Conservation (phyloP, 75 land plant genomes). For the Adiantum capillusveneris region DNA sequence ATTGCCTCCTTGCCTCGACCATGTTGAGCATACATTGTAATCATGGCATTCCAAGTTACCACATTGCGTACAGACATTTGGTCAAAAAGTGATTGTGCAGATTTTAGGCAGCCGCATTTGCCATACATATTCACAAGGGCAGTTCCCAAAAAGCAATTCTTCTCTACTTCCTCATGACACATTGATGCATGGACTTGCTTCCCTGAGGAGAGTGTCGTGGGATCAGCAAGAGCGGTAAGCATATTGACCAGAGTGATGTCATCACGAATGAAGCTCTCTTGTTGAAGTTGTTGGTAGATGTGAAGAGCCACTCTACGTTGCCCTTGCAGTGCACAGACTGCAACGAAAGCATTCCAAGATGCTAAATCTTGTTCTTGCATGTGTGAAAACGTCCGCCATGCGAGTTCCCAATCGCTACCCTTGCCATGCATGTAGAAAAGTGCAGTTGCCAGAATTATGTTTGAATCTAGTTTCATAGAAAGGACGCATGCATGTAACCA, state of each 20-base stretch:
- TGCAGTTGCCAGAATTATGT: conserved; percentile 39
- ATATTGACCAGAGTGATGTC: neutral
- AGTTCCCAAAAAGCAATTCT: neutral
- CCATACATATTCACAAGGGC: neutral
- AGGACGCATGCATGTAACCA: neutral
- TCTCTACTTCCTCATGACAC: neutral
- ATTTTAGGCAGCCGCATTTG: neutral
- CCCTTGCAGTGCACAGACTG: conserved; percentile 34
- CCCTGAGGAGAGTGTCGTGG: neutral
- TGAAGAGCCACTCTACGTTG: neutral
- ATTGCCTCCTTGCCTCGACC: neutral
- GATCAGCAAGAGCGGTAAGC: neutral
- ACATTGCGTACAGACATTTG: neutral
- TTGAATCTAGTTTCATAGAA: neutral
- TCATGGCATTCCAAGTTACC: conserved; percentile 1
- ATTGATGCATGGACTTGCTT: neutral
- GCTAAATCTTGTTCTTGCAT: conserved; percentile 27
- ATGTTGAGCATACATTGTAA: neutral
- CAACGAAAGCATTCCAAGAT: conserved; percentile 37
- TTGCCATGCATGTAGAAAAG: conserved; percentile 52
- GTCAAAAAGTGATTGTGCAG: neutral
- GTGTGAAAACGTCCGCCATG: conserved; percentile 18
- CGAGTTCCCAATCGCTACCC: conserved; percentile 24
- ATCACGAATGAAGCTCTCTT: neutral
- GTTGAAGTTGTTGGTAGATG: neutral